phyloP scores from a whole-genome alignment of 306 rosid species.

The Vigna reflexopilosa region DNA sequence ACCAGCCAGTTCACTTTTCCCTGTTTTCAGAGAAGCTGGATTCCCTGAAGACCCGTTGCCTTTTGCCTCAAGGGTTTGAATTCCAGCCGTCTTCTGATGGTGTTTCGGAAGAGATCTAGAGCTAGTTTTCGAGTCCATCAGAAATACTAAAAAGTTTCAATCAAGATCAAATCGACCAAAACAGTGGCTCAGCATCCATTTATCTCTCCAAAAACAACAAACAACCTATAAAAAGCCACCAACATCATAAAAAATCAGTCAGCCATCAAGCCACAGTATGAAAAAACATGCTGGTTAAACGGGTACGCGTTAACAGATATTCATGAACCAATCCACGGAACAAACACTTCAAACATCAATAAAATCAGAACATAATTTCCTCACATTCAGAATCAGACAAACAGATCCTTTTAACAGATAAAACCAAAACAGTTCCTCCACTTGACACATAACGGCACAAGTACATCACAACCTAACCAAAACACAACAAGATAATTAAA shows the following conservation, averaged over 20 bases:
- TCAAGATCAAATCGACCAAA: constrained; percentile 52
- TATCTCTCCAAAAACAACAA: constrained; percentile 29
- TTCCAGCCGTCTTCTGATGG: constrained; percentile 58
- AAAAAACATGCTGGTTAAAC: constrained; percentile 6
- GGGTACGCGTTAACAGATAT: not conserved
- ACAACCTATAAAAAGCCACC: constrained; percentile 46
- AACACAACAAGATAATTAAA: constrained; percentile 28
- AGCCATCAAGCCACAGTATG: constrained; percentile 34
- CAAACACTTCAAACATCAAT: constrained; percentile 15
- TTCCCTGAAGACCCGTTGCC: constrained; percentile 49
- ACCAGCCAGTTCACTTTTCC: constrained; percentile 52
- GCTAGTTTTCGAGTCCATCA: constrained; percentile 80
- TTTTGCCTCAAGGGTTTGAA: constrained; percentile 56
- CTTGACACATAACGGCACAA: not conserved
- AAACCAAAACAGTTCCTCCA: constrained; percentile 33
- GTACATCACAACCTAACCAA: not conserved
- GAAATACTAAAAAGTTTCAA: constrained; percentile 39
- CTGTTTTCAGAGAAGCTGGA: constrained; percentile 42
- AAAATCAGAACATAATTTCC: constrained; percentile 22
- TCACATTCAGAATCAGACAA: constrained; percentile 31
- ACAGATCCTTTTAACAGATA: constrained; percentile 40
- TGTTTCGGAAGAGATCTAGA: constrained; percentile 59
- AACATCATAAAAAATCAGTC: constrained; percentile 38
- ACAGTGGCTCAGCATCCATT: constrained; percentile 49
- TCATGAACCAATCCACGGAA: constrained; percentile 32